Conservation (phyloP, 2,329 filamentous ascomycete species). For the Dactylellina drechsleri region DNA sequence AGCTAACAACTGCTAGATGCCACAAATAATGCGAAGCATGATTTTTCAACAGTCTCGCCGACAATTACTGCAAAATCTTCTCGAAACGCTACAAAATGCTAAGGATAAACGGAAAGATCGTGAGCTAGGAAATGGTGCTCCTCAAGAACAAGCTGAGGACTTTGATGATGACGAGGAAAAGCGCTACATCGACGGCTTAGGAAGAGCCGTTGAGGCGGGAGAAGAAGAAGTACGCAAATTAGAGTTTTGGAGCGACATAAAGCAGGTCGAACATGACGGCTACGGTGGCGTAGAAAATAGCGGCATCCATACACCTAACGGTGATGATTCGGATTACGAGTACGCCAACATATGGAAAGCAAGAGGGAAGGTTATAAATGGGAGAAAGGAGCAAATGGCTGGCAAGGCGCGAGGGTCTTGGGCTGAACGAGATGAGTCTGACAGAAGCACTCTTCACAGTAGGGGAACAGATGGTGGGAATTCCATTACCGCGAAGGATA, state of each 20-base stretch:
- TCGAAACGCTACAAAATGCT: conserved; percentile 67
- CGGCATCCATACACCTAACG: not conserved
- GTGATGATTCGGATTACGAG: conserved; percentile 39
- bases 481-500: conserved; percentile 23
- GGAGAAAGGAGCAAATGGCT: conserved; percentile 45
- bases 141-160: conserved; percentile 60
- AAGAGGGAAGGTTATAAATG: conserved; percentile 33
- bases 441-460: conserved; percentile 41
- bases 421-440: conserved; percentile 41
- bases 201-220: conserved; percentile 77
- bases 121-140: conserved; percentile 57
- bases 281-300: conserved; percentile 42
- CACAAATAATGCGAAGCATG: conserved; percentile 84
- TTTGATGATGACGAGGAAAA: conserved; percentile 61
- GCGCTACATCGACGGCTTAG: conserved; percentile 73
- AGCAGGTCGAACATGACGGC: conserved; percentile 63
- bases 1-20: conserved; percentile 67
- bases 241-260: conserved; percentile 89
- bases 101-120: conserved; percentile 52
- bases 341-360: conserved; percentile 48
- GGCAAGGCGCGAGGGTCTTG: conserved; percentile 40
- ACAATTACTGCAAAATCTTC: conserved; percentile 77
- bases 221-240: conserved; percentile 82
- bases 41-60: conserved; percentile 89
- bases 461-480: conserved; percentile 23